Percentiles rank a stretch among this genome's conserved stretches.
Evolutionary conservation across 305 asterid species (phyloP).

Genomic region (Fraxinus greggii): DNA sequence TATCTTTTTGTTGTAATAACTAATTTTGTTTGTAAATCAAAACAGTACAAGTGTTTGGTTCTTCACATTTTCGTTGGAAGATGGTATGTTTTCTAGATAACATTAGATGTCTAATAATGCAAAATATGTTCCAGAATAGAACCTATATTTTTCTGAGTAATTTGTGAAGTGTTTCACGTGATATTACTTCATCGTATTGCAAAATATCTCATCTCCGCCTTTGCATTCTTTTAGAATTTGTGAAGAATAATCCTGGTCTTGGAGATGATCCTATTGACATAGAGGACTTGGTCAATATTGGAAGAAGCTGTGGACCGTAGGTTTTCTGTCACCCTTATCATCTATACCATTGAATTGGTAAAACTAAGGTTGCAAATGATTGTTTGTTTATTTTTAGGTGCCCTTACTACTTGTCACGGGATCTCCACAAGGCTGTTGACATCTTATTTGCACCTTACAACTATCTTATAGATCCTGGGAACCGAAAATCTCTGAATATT

Average conservation of each 20-base stretch:
- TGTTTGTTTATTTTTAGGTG: conserved; percentile 55
- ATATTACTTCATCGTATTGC: background rate
- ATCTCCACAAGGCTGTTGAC: conserved; percentile 84
- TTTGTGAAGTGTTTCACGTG: background rate
- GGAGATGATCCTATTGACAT: conserved; percentile 98
- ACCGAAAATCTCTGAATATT: conserved; percentile 62
- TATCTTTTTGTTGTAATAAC: background rate
- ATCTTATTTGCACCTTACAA: conserved; percentile 97
- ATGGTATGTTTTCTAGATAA: background rate
- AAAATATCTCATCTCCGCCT: conserved; percentile 12
- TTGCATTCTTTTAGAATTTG: conserved; percentile 49
- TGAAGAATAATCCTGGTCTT: conserved; percentile 60
- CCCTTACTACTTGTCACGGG: conserved; percentile 91
- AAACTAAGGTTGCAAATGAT: conserved; percentile 31
- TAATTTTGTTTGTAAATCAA: background rate
- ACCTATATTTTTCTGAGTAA: background rate
- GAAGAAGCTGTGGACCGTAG: conserved; percentile 88
- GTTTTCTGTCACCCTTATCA: conserved; percentile 35
- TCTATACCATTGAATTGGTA: conserved; percentile 23
- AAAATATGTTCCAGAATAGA: background rate
- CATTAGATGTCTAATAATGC: background rate
- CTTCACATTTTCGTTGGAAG: background rate
- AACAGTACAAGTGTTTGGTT: background rate
- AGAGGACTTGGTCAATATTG: conserved; percentile 93
- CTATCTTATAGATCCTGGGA: conserved; percentile 88